Evolutionary conservation across 305 asterid species (phyloP).

Genomic region (Solanum chacoense): DNA sequence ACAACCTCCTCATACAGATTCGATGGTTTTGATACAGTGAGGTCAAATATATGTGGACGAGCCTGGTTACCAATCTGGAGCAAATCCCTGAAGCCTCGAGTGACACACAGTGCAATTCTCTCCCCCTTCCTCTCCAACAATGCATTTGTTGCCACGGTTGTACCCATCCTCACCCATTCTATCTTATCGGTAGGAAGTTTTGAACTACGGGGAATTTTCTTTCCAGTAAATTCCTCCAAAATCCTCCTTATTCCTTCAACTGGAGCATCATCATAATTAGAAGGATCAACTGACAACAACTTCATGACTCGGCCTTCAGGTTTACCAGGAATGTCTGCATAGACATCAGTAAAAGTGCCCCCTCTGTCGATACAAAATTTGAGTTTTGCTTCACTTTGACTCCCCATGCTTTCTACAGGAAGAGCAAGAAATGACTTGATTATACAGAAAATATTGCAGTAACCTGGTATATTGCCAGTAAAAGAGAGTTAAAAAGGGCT

Average conservation of each 20-base stretch:
- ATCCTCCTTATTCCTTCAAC: conserved; percentile 93
- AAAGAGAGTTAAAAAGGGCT: not conserved
- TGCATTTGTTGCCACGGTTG: conserved; percentile 97
- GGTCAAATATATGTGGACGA: conserved; percentile 91
- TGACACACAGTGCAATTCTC: conserved; percentile 86
- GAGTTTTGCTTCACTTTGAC: conserved; percentile 45
- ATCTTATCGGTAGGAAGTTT: conserved; percentile 88
- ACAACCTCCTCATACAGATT: conserved; percentile 88
- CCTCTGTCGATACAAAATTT: conserved; percentile 95
- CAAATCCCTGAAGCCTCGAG: conserved; percentile 72
- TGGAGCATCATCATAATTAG: conserved; percentile 93
- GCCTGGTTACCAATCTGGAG: conserved; percentile 98
- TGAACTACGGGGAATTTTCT: conserved; percentile 57
- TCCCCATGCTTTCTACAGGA: conserved; percentile 32
- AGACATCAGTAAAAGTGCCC: conserved; percentile 95
- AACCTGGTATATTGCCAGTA: not conserved
- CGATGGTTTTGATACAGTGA: conserved; percentile 76
- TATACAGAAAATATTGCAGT: not conserved
- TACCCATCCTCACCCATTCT: conserved; percentile 99
- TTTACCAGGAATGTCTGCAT: conserved; percentile 86
- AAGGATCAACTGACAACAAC: conserved; percentile 87
- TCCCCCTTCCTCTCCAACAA: conserved; percentile 90
- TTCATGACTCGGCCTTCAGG: conserved; percentile 87
- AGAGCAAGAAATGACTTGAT: not conserved
- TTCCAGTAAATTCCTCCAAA: conserved; percentile 78